Percentiles rank a stretch among this genome's conserved stretches.
Evolutionary conservation across 306 rosid species (phyloP).

Genomic region (Inga oerstediana): DNA sequence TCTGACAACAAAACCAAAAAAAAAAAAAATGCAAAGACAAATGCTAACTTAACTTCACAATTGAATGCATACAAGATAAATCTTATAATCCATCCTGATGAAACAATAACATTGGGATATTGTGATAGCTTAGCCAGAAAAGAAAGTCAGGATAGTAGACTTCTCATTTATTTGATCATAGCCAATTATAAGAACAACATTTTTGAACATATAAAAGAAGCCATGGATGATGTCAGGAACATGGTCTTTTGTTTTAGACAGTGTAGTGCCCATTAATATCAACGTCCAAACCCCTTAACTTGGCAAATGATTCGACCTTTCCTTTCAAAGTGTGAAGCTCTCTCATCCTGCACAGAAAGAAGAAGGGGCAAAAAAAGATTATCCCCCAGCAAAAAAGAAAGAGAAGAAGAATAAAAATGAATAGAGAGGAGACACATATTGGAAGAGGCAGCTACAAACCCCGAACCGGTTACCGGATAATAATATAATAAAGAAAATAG

Average conservation of each 20-base stretch:
- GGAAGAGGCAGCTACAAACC: too few species aligned
- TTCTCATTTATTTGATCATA: background rate
- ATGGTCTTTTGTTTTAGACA: slow-evolving; percentile 9
- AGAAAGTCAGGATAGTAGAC: background rate
- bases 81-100: background rate
- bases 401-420: background rate
- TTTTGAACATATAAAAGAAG: background rate
- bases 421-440: background rate
- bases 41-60: background rate
- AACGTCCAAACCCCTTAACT: slow-evolving; percentile 64
- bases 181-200: background rate
- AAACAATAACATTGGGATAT: background rate
- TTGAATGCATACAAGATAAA: background rate
- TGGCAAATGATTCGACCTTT: slow-evolving; percentile 70
- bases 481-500: background rate
- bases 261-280: slow-evolving; percentile 78
- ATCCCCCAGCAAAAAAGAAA: too few species aligned
- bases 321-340: slow-evolving; percentile 86
- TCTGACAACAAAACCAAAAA: background rate
- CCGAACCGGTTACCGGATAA: too few species aligned
- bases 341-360: slow-evolving; percentile 58
- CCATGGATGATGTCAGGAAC: background rate
- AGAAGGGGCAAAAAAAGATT: background rate
- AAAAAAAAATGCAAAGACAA: background rate
- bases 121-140: background rate